Evolutionary conservation across 345 rosid species (phyloP).

Genomic region (Lagerstroemia speciosa): DNA sequence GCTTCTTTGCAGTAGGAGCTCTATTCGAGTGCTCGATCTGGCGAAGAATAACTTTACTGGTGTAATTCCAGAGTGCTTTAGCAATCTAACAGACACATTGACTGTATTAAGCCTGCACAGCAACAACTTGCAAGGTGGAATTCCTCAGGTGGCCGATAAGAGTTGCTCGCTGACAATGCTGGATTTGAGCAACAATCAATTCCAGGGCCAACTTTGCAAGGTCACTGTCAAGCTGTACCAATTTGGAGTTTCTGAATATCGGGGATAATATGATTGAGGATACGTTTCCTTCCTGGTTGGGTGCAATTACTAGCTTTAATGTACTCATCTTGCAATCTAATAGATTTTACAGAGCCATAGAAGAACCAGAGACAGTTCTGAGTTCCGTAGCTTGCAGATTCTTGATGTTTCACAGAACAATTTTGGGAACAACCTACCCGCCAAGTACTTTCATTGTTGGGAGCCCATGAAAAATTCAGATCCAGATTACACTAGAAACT

Average conservation of each 20-base stretch:
- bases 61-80: slow-evolving; percentile 20
- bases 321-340: slow-evolving; percentile 9
- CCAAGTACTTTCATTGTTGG: slow-evolving; percentile 12
- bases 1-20: background rate
- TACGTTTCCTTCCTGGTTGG: slow-evolving; percentile 20
- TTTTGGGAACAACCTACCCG: slow-evolving; percentile 12
- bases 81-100: background rate
- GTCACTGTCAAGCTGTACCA: background rate
- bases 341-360: background rate
- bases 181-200: background rate
- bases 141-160: rapidly evolving
- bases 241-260: slow-evolving; percentile 8
- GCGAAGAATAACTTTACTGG: slow-evolving; percentile 12
- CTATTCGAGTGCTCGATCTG: background rate
- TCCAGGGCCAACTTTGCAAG: background rate
- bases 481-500: background rate
- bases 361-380: background rate
- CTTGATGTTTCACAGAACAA: slow-evolving; percentile 12
- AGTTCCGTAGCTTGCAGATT: slow-evolving; percentile 7
- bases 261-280: slow-evolving; percentile 11
- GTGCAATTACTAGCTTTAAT: slow-evolving; percentile 2
- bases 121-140: background rate
- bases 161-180: background rate
- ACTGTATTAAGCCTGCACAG: background rate
- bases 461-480: slow-evolving; percentile 12